phyloP scores from a whole-genome alignment of 768 basidiomycete genomes.

The Xerocomellus dryophilus region DNA sequence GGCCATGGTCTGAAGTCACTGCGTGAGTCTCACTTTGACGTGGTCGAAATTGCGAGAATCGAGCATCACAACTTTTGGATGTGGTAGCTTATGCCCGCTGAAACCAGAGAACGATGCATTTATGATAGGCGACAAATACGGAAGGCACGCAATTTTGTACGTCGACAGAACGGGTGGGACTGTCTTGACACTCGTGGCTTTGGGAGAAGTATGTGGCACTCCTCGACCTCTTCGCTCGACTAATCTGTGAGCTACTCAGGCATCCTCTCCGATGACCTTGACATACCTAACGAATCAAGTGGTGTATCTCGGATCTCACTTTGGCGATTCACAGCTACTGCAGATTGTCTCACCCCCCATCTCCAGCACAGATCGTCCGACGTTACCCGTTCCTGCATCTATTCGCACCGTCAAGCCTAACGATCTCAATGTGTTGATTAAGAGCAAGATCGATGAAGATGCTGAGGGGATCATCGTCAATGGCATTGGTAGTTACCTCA shows the following conservation, averaged over 20 bases:
- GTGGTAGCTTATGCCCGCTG: slow-evolving; percentile 49
- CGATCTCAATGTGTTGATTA: slow-evolving; percentile 38
- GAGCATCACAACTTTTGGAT: not conserved
- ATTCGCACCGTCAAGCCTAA: slow-evolving; percentile 42
- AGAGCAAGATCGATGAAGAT: slow-evolving; percentile 29
- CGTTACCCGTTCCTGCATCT: slow-evolving; percentile 50
- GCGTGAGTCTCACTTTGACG: slow-evolving; percentile 46
- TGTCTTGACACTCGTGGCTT: slow-evolving; percentile 52
- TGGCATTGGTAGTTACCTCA: slow-evolving; percentile 54
- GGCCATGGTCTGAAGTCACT: slow-evolving; percentile 74
- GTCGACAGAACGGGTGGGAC: slow-evolving; percentile 41
- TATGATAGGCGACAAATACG: slow-evolving; percentile 68
- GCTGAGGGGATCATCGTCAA: slow-evolving; percentile 47
- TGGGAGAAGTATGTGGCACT: slow-evolving; percentile 60
- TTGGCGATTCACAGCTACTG: slow-evolving; percentile 77
- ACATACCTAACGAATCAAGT: slow-evolving; percentile 69
- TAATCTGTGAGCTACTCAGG: slow-evolving; percentile 37
- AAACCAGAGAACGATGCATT: slow-evolving; percentile 46
- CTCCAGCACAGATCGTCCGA: slow-evolving; percentile 39
- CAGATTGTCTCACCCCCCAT: slow-evolving; percentile 49
- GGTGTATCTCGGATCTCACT: slow-evolving; percentile 77
- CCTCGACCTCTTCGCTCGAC: not conserved
- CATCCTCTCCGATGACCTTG: slow-evolving; percentile 66
- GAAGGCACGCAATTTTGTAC: slow-evolving; percentile 65
- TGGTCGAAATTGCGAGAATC: not conserved